Percentiles rank a stretch among this genome's conserved stretches.
These are phyloP conservation scores for Purpureocillium lavendulum DNA, from an alignment of 2,329 filamentous ascomycete genomes.

Conservation along the genomic window DNA sequence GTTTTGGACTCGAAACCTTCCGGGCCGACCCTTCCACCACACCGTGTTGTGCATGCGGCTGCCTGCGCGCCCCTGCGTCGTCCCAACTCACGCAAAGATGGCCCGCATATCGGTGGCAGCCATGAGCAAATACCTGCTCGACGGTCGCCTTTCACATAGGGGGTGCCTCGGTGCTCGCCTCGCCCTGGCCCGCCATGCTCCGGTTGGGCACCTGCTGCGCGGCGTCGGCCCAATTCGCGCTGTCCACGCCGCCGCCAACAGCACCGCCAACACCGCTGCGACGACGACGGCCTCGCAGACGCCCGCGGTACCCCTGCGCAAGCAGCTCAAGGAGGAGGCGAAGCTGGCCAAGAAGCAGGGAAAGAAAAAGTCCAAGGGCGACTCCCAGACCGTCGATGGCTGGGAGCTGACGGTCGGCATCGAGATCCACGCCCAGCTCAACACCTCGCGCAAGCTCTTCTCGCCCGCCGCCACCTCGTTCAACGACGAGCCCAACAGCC, in stretches of 20 bases:
- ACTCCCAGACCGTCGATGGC: constrained; percentile 46
- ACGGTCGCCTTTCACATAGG: constrained; percentile 30
- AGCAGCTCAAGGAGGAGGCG: constrained; percentile 62
- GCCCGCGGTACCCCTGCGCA: constrained; percentile 49
- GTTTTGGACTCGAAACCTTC: too few species aligned
- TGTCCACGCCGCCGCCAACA: constrained; percentile 21
- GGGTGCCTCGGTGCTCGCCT: constrained; percentile 28
- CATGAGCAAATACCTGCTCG: constrained; percentile 40
- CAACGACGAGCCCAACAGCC: constrained; percentile 69
- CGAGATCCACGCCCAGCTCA: constrained; percentile 94
- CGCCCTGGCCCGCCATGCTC: constrained; percentile 8
- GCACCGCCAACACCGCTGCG: too few species aligned
- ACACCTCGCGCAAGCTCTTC: constrained; percentile 83
- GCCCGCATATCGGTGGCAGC: constrained; percentile 31
- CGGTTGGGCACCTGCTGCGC: constrained; percentile 7
- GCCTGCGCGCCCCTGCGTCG: too few species aligned
- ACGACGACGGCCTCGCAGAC: constrained; percentile 10
- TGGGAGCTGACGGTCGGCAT: constrained; percentile 97
- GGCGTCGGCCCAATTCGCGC: constrained; percentile 12
- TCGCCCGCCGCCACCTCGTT: constrained; percentile 60
- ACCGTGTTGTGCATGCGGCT: background rate
- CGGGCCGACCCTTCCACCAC: too few species aligned
- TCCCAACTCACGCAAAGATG: constrained; percentile 24
- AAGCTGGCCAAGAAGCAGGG: constrained; percentile 63
- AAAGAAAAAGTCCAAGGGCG: constrained; percentile 35